These are phyloP conservation scores for Pisolithus thermaeus DNA, from an alignment of 1,284 basidiomycete species.

Conservation along the genomic window DNA sequence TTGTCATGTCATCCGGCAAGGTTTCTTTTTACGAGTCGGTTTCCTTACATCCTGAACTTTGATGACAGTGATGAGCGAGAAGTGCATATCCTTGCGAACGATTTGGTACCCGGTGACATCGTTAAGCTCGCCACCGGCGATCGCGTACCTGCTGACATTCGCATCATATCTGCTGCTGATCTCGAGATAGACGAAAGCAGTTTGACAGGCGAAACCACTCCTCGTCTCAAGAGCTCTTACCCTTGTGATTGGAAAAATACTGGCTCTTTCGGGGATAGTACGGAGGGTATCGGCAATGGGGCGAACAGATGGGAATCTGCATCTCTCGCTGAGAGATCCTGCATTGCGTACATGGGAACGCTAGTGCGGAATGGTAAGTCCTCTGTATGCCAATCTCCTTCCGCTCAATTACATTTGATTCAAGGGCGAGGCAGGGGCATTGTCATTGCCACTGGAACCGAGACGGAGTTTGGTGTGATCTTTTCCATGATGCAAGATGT, in stretches of 20 bases:
- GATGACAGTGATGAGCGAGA: conserved; percentile 59
- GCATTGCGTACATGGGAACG: conserved; percentile 96
- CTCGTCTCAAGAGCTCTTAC: conserved; percentile 66
- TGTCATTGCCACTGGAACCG: conserved; percentile 84
- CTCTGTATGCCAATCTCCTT: conserved; percentile 14
- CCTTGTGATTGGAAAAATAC: conserved; percentile 35
- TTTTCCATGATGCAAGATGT: conserved; percentile 99
- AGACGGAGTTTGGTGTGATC: conserved; percentile 94
- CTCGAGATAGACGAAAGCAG: conserved; percentile 95
- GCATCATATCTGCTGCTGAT: conserved; percentile 73
- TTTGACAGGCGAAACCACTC: conserved; percentile 88
- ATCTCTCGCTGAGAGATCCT: conserved; percentile 81
- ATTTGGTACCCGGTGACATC: conserved; percentile 92
- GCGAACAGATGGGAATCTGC: conserved; percentile 41
- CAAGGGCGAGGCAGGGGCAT: conserved; percentile 80
- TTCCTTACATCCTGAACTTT: conserved; percentile 3
- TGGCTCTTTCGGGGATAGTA: conserved; percentile 15
- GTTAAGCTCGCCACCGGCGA: conserved; percentile 91
- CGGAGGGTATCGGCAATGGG: conserved; percentile 9
- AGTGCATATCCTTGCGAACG: conserved; percentile 84
- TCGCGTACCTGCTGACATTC: conserved; percentile 89
- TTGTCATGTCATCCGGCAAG: conserved; percentile 83
- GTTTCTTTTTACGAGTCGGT: conserved; percentile 6
- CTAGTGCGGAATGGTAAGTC: conserved; percentile 79
- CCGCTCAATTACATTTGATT: not conserved